Conservation (phyloP, 257 asterid genomes). For the Solanum piurae region DNA sequence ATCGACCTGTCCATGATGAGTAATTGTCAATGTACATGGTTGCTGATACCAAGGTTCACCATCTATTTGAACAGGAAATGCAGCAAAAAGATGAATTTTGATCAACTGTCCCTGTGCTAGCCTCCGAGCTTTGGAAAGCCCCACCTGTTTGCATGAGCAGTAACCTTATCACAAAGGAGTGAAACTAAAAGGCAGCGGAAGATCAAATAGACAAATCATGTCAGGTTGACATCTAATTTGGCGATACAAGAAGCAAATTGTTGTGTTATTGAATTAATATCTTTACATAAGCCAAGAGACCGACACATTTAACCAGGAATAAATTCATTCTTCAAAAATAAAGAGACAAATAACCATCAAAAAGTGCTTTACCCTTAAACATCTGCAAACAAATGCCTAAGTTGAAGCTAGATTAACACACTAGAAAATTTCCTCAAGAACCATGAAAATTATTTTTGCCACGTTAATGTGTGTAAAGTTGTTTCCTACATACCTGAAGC, state of each 20-base stretch:
- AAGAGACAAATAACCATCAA: not conserved
- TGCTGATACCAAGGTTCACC: constrained; percentile 99
- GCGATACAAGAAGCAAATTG: not conserved
- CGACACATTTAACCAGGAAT: not conserved
- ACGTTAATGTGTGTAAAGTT: not conserved
- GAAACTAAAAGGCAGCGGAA: not conserved
- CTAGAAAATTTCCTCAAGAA: not conserved
- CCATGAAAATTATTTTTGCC: not conserved
- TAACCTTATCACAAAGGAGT: not conserved
- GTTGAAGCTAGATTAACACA: not conserved
- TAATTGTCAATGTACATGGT: constrained; percentile 70
- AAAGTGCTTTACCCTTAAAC: not conserved
- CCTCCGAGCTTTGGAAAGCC: constrained; percentile 91
- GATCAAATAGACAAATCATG: not conserved
- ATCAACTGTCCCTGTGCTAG: constrained; percentile 92
- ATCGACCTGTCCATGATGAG: constrained; percentile 91
- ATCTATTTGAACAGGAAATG: constrained; percentile 87
- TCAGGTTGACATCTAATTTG: not conserved
- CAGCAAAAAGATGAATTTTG: constrained; percentile 83
- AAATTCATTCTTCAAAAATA: not conserved
- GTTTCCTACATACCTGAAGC: constrained; percentile 56
- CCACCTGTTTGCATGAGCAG: constrained; percentile 48
- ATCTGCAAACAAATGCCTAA: not conserved
- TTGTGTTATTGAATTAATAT: not conserved
- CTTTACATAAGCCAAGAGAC: not conserved